Evolutionary conservation across 768 basidiomycete species (phyloP), one percentile per base, ranked within the genome.

Genomic region (Boletus bicolor): DNA sequence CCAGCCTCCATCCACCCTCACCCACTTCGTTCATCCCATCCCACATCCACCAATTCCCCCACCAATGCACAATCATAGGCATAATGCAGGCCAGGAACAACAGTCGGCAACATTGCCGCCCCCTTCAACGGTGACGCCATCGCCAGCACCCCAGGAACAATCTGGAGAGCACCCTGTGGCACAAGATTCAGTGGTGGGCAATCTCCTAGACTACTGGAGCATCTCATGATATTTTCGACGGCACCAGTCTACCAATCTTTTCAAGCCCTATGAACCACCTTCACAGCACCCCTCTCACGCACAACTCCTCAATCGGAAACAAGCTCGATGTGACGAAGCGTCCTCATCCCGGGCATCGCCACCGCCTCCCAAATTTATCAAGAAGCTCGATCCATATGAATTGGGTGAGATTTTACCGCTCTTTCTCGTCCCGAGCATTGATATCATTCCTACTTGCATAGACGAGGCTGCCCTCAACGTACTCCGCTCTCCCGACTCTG

Each of bases 341-440:
- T 30, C 55, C 8, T 36, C 46, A 8, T 35, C 52, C 19, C 14
- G 10, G 30, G 8, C 21, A 21, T 34, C 44, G 2, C 26, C 51
- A 5, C 42, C 62, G n/a, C 54, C 36, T 5, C 41, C 39, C 10
- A 71, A 65, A 42, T 56, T 64, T 17, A 21, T 68, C 36, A 70
- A 58, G 43, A 70, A 70, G 41, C 37, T 68, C 3, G 70, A 72
- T 48, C 68, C 68, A 0, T 72, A 70, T 6, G 68, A 70, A 37
- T 26, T 68, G 19, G 70, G 70, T 59, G 17, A 46, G 45, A 7
- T 4, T 39, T 6, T 11, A 3, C 15, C 2, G 5, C 4, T 21
- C 24, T 17, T 38, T 1, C 2, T 43, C 7, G 5, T 36, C 19
- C 10, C 3, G 14, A 45, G 8, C 3, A 11, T 39, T 43, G 5